Conservation (phyloP, 306 rosid species). For the Alnus glutinosa region DNA sequence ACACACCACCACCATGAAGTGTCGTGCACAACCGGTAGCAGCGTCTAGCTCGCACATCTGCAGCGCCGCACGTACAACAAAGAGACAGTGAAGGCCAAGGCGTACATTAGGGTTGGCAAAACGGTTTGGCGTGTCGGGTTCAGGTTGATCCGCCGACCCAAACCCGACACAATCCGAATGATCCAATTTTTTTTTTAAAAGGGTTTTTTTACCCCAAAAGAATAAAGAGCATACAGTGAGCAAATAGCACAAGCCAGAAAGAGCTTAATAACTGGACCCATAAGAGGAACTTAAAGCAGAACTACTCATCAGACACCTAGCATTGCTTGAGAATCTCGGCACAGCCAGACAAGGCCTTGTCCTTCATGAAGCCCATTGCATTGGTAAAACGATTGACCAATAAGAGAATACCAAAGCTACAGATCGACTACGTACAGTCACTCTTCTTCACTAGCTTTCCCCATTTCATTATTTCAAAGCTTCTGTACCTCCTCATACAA, state of each 20-base stretch:
- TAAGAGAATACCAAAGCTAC: neutral
- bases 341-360: constrained; percentile 56
- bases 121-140: too few species aligned
- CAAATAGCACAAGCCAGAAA: constrained; percentile 18
- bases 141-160: too few species aligned
- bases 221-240: too few species aligned
- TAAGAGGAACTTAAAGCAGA: constrained; percentile 19
- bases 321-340: constrained; percentile 59
- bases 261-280: constrained; percentile 16
- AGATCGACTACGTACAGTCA: neutral
- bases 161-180: too few species aligned
- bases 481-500: neutral
- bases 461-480: neutral
- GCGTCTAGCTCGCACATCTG: too few species aligned
- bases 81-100: too few species aligned
- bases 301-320: constrained; percentile 63
- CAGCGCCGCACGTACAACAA: too few species aligned
- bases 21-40: too few species aligned
- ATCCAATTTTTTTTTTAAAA: too few species aligned
- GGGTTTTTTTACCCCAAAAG: too few species aligned
- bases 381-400: constrained; percentile 51
- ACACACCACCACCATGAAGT: too few species aligned
- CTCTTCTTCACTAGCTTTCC: neutral
- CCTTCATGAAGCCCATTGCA: constrained; percentile 58
- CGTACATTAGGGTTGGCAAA: too few species aligned